Evolutionary conservation across 2,329 filamentous ascomycete species (phyloP).

Genomic region (Aspergillus fructus): DNA sequence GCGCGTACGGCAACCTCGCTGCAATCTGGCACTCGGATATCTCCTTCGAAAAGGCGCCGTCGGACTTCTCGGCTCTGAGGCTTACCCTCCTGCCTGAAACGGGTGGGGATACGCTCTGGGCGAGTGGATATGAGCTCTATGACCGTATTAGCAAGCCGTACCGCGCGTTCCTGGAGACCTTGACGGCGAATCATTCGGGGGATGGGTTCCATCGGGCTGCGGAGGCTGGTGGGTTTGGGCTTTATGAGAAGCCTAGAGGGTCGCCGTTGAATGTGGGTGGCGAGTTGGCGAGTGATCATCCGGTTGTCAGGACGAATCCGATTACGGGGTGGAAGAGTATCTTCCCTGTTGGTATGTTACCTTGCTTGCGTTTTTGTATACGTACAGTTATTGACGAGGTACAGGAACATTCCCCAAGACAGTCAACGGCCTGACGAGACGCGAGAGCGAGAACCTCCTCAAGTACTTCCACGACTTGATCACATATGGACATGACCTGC

Average conservation of each 20-base stretch:
- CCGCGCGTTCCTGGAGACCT: conserved; percentile 57
- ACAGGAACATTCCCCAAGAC: conserved; percentile 37
- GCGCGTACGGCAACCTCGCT: conserved; percentile 17
- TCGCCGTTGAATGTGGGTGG: conserved; percentile 56
- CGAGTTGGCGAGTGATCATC: conserved; percentile 53
- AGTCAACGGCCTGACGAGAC: conserved; percentile 48
- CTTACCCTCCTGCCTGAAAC: conserved; percentile 57
- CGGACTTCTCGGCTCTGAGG: conserved; percentile 63
- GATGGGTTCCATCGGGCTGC: conserved; percentile 53
- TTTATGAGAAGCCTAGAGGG: conserved; percentile 51
- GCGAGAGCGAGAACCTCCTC: conserved; percentile 45
- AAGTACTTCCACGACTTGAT: conserved; percentile 47
- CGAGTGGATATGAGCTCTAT: conserved; percentile 50
- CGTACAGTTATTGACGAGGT: not conserved
- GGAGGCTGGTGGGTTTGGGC: conserved; percentile 15
- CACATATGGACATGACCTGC: conserved; percentile 52
- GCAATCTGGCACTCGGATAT: conserved; percentile 62
- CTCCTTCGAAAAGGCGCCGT: conserved; percentile 63
- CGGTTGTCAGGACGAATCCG: conserved; percentile 61
- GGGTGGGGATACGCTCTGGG: conserved; percentile 42
- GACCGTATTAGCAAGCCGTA: conserved; percentile 60
- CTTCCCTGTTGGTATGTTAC: conserved; percentile 38
- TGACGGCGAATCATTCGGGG: conserved; percentile 57
- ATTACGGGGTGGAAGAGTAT: conserved; percentile 64
- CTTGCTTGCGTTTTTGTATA: not conserved